Evolutionary conservation across 345 rosid genomes (phyloP), one percentile per base, ranked within the genome.

Genomic region (Leavenworthia alabamica): DNA sequence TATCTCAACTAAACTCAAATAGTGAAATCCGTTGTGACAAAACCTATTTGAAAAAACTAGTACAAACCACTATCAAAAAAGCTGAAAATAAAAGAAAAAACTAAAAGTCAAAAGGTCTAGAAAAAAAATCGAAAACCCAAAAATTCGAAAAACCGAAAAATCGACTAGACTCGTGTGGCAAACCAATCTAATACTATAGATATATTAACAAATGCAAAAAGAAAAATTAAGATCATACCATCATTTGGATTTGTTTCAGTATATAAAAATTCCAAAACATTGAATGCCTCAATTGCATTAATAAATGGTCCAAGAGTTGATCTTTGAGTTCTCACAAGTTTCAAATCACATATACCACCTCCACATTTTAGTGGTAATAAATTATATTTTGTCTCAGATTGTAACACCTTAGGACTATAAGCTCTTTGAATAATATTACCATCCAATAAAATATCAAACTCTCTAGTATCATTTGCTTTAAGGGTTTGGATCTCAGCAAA

Each of bases 221-320:
- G n/a, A n/a, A n/a, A n/a, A n/a, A n/a, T n/a, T n/a, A n/a, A n/a
- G n/a, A n/a, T n/a, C n/a, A 4, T 24, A 32, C 78, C 75, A 54
- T 75, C 75, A 7, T 3, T 41, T 15, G 33, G 68, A 44, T 65
- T 53, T 10, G 72, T 70, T 40, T 65, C 55, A 5, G 43, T 6
- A 15, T 63, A 50, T 19, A 1, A 8, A 23, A 70, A 20, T 4
- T 70, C 64, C 29, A 63, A 16, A 13, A 70, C 49, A 2, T 4
- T 11, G 31, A 28, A 70, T 20, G 67, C 1, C 42, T 75, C 78
- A 16, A 75, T 10, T 6, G 75, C 75, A 10, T 75, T 75, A 42
- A 70, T 46, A 7, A 75, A 11, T 0, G 75, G 75, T 8, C 68
- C 36, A 41, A 37, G 48, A 57, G 24, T 57, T 19, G 59, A 63